Evolutionary conservation across 257 asterid genomes (phyloP), one percentile per base, ranked within the genome.

Genomic region (Solanum chiquidenum): DNA sequence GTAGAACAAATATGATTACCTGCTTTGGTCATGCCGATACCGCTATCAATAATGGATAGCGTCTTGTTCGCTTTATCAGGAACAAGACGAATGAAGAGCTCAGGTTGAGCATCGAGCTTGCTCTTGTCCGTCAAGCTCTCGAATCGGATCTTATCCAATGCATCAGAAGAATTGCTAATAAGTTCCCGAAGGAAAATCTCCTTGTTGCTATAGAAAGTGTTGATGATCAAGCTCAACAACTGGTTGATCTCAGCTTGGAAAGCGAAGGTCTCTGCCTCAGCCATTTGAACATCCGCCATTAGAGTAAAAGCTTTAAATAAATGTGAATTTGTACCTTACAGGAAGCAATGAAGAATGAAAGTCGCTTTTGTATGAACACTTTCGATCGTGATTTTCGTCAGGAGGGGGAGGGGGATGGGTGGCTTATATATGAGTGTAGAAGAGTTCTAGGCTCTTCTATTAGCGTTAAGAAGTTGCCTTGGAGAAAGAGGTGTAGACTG

Each of bases 11-110:
- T 62, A 29, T 1, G 80, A 12, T 12, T 91, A 95, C 98, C 98
- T 87, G 98, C 98, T 95, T 95, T 95, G 20, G 98, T 94, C 98
- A 95, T 95, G 88, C 98, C 98, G 34, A 95, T 52, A 20, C 98
- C 98, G 66, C 98, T 95, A 21, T 95, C 98, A 31, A 94, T 93
- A 42, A 95, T 93, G 25, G 96, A 90, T 27, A 95, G 93, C 12
- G 98, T 95, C 90, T 93, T 95, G 88, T 92, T 95, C 33, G 86
- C 94, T 92, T 94, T 94, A 40, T 95, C 98, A 3, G 98, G 96
- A 3, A 94, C 96, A 27, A 95, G 37, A 7, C 98, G 93, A 40
- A 94, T 95, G 29, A 95, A 95, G 86, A 95, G 87, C 90, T 95
- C 98, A 27, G 98, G 98, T 89, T 95, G 98, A 3, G 93, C 94